These are phyloP conservation scores for Lunasporangiospora selenospora DNA, from an alignment of 192 early-diverging fungal species.

Conservation along the genomic window DNA sequence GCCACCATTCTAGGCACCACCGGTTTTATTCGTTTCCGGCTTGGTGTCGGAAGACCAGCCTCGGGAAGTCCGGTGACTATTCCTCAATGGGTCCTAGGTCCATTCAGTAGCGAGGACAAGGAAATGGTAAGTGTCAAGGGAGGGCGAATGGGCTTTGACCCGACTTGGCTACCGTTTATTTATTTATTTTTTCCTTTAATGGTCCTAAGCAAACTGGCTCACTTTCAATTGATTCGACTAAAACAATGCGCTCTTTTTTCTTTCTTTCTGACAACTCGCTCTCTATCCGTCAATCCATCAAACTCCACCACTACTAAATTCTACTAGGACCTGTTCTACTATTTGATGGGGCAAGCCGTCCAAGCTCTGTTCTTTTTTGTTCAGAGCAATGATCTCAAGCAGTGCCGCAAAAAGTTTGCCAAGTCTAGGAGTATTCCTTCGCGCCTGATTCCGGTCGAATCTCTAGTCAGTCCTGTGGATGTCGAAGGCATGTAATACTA, in stretches of 20 bases:
- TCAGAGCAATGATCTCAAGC: slow-evolving; percentile 56
- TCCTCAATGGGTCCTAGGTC: slow-evolving; percentile 55
- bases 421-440: slow-evolving; percentile 61
- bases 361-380: slow-evolving; percentile 62
- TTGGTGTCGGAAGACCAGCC: slow-evolving; percentile 62
- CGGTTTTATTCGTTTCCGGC: slow-evolving; percentile 59
- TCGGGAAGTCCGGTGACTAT: slow-evolving; percentile 43
- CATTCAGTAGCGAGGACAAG: slow-evolving; percentile 53
- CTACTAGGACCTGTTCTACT: slow-evolving; percentile 58
- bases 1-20: slow-evolving; percentile 49
- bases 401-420: slow-evolving; percentile 63
- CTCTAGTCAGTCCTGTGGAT: slow-evolving; percentile 45
- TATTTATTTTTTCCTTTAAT: no score
- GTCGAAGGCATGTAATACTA: slow-evolving; percentile 33
- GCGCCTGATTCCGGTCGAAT: slow-evolving; percentile 46
- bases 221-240: not conserved
- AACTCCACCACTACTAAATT: not conserved
- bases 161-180: no score
- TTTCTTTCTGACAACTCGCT: not conserved
- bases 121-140: slow-evolving; percentile 55
- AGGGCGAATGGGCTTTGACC: not conserved
- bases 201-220: not conserved
- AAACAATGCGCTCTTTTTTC: not conserved
- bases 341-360: slow-evolving; percentile 56
- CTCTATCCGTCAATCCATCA: not conserved